Evolutionary conservation across 192 early-diverging fungal genomes (phyloP).

Genomic region (Coemansia sp.): DNA sequence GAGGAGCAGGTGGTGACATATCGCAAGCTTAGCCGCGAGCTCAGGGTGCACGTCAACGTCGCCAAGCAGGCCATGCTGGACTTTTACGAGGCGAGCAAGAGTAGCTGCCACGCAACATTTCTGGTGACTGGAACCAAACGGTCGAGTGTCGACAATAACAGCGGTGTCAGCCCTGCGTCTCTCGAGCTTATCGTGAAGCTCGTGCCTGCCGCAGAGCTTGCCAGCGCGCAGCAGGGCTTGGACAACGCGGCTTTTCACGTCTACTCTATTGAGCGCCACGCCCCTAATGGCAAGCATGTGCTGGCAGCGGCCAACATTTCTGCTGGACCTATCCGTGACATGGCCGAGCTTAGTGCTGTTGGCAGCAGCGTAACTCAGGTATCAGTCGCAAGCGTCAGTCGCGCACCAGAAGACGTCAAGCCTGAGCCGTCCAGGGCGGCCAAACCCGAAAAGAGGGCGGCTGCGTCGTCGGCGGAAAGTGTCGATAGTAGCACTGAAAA

Average conservation of each 20-base stretch:
- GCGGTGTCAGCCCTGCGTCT: background rate
- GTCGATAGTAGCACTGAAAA: background rate
- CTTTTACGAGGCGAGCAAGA: conserved; percentile 32
- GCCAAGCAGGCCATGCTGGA: conserved; percentile 42
- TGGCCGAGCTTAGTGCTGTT: conserved; percentile 28
- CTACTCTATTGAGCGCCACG: conserved; percentile 34
- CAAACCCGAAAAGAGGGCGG: background rate
- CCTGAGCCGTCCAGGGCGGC: background rate
- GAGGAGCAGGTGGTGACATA: conserved; percentile 51
- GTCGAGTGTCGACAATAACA: background rate
- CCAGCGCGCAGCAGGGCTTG: conserved; percentile 14
- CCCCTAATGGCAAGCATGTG: conserved; percentile 5
- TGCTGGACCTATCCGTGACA: conserved; percentile 38
- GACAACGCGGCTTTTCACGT: conserved; percentile 26
- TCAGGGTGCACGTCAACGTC: conserved; percentile 40
- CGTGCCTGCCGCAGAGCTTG: conserved; percentile 27
- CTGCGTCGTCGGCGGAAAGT: background rate
- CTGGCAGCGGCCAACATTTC: conserved; percentile 37
- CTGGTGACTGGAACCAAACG: conserved; percentile 24
- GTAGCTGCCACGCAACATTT: conserved; percentile 42
- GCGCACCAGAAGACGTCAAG: background rate
- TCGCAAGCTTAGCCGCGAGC: conserved; percentile 51
- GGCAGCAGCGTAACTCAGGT: conserved; percentile 24
- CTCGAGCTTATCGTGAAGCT: conserved; percentile 26
- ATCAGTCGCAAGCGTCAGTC: background rate